Evolutionary conservation across 1,139 yeast species (phyloP), one percentile per base, ranked within the genome.

Genomic region (Yamadazyma atlantica): DNA sequence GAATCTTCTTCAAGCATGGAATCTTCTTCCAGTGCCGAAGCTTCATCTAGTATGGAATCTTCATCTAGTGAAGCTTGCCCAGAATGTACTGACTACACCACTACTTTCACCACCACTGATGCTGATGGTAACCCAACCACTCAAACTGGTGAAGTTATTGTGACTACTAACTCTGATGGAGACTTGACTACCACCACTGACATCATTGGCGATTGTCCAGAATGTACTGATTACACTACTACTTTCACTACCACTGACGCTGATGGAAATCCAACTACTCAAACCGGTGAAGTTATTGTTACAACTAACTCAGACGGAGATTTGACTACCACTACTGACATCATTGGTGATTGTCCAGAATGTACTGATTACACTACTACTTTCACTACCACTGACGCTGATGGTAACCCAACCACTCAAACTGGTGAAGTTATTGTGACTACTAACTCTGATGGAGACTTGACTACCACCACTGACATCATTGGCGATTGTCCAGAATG

Each of bases 61-160:
- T 32, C 37, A 3, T 34, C 37, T 21, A 3, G 34, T 21, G 42
- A 27, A 10, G 39, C 23, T 15, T 38, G 40, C 33, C 43, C 43
- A n/a, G 39, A 35, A n/a, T 43, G 45, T 28, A 47, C 51, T 15
- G 40, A 41, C 11, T 47, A 42, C 48, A 47, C 50, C 12, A 44
- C 50, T 18, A 41, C 42, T 7, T 40, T 42, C 39, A 41, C 50
- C 23, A 41, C 46, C 17, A 48, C 51, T 11, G 35, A 40, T 16
- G 17, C 43, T 10, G 45, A 42, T 34, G 53, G 53, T 6, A 14
- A 35, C 4, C 38, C 34, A 23, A 22, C 35, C n/a, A 46, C 49
- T 19, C 46, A 35, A 2, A 37, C 31, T n/a, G 39, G 16, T n/a
- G 37, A 36, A 27, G 44, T 42, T 18, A 31, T 43, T 12, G 39